These are phyloP conservation scores for Dactylellina sp. DNA, from an alignment of 2,329 filamentous ascomycete species.

Conservation along the genomic window DNA sequence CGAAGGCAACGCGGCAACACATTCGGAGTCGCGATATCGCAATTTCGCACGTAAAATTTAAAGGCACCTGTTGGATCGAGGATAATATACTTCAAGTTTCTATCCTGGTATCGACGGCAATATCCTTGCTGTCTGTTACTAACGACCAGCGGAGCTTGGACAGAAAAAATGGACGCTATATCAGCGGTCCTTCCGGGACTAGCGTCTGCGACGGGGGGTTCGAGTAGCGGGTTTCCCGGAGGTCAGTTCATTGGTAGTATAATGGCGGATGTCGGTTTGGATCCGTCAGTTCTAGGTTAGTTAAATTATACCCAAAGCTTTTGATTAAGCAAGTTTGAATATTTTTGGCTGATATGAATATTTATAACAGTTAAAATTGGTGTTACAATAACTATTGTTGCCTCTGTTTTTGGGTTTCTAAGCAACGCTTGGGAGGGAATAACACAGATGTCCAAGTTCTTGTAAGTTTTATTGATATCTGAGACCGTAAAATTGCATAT, in stretches of 20 bases:
- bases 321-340: not conserved
- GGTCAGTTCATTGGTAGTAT: conserved; percentile 39
- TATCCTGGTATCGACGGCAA: too few species aligned
- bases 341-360: conserved; percentile 3
- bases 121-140: too few species aligned
- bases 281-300: conserved; percentile 44
- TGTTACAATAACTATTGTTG: conserved; percentile 50
- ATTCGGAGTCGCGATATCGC: not conserved
- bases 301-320: not conserved
- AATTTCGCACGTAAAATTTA: too few species aligned
- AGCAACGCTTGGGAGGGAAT: conserved; percentile 56
- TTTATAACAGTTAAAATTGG: conserved; percentile 43
- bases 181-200: conserved; percentile 42
- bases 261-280: conserved; percentile 38
- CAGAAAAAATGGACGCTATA: conserved; percentile 39
- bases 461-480: conserved; percentile 26
- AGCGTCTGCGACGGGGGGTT: conserved; percentile 42
- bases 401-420: conserved; percentile 48
- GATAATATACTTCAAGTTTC: too few species aligned
- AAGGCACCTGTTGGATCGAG: too few species aligned
- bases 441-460: conserved; percentile 41
- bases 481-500: not conserved
- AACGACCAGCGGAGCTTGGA: too few species aligned
- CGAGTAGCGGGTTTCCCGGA: conserved; percentile 30
- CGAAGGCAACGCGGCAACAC: not conserved